These are phyloP conservation scores for Boletus fagicola DNA, from an alignment of 768 basidiomycete species.

Conservation along the genomic window DNA sequence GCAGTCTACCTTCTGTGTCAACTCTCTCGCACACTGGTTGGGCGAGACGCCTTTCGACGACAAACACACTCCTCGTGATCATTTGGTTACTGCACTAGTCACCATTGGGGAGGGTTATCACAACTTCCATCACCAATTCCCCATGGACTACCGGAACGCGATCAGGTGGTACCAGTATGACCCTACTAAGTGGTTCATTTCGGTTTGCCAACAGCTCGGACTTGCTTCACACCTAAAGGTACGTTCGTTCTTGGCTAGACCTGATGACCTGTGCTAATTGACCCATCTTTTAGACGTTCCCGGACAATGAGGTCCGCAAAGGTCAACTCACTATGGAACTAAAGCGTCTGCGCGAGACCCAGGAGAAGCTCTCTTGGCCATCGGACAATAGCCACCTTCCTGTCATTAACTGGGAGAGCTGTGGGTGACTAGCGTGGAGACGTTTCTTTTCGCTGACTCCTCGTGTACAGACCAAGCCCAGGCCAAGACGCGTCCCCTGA, in stretches of 20 bases:
- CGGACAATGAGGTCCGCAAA: constrained; percentile 75
- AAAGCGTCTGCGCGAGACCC: constrained; percentile 77
- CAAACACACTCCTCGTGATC: constrained; percentile 91
- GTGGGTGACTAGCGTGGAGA: constrained; percentile 40
- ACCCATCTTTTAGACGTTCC: constrained; percentile 41
- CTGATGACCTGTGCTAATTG: neutral
- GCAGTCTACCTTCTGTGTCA: constrained; percentile 94
- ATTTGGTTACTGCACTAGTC: constrained; percentile 82
- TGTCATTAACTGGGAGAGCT: constrained; percentile 84
- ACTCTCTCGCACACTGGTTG: constrained; percentile 95
- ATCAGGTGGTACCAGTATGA: constrained; percentile 91
- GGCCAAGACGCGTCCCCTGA: constrained; percentile 70
- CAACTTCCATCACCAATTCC: constrained; percentile 97
- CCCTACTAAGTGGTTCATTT: constrained; percentile 90
- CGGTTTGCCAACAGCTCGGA: constrained; percentile 46
- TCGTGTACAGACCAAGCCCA: constrained; percentile 67
- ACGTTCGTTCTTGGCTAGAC: neutral
- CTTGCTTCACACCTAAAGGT: constrained; percentile 58
- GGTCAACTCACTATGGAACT: constrained; percentile 94
- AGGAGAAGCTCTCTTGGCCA: constrained; percentile 80
- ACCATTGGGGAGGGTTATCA: constrained; percentile 97
- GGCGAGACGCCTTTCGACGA: constrained; percentile 92
- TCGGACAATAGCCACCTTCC: constrained; percentile 71
- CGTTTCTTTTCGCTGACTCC: neutral
- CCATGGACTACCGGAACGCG: constrained; percentile 96